phyloP scores from a whole-genome alignment of 352 stramenopile genomes.

The Phytopythium montanum region DNA sequence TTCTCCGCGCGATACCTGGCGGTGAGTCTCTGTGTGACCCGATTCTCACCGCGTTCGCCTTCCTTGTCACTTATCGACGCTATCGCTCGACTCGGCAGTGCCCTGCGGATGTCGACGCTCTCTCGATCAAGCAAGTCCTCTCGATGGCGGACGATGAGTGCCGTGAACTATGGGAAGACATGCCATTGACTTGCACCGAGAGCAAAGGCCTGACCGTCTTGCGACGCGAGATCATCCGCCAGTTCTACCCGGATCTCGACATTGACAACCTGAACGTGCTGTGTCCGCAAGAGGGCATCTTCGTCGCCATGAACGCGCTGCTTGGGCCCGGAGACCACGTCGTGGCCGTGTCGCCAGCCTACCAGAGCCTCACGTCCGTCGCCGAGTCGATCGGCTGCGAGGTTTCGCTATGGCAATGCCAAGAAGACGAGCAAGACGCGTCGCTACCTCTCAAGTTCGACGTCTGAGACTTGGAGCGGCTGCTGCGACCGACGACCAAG shows the following conservation, averaged over 20 bases:
- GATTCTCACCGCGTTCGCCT: not conserved
- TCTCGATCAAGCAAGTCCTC: conserved; percentile 35
- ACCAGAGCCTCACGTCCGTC: conserved; percentile 45
- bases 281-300: conserved; percentile 60
- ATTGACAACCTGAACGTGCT: conserved; percentile 31
- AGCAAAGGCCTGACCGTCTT: conserved; percentile 26
- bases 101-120: conserved; percentile 31
- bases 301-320: conserved; percentile 37
- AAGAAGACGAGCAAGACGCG: conserved; percentile 11
- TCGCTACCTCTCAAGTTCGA: conserved; percentile 24
- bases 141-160: conserved; percentile 35
- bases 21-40: conserved; percentile 8
- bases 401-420: conserved; percentile 32
- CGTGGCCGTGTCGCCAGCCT: conserved; percentile 41
- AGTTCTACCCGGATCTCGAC: conserved; percentile 22
- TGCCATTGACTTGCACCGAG: conserved; percentile 42
- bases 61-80: not conserved
- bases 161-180: conserved; percentile 30
- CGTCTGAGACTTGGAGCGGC: conserved; percentile 25
- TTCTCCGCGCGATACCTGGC: conserved; percentile 30
- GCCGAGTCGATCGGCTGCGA: conserved; percentile 31
- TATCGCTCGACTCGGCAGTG: conserved; percentile 14
- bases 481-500: conserved; percentile 50
- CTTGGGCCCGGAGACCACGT: conserved; percentile 44
- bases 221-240: conserved; percentile 28